Base-by-base conservation (phyloP, 129 eudicot species). In the Flaveria brownii region DNA sequence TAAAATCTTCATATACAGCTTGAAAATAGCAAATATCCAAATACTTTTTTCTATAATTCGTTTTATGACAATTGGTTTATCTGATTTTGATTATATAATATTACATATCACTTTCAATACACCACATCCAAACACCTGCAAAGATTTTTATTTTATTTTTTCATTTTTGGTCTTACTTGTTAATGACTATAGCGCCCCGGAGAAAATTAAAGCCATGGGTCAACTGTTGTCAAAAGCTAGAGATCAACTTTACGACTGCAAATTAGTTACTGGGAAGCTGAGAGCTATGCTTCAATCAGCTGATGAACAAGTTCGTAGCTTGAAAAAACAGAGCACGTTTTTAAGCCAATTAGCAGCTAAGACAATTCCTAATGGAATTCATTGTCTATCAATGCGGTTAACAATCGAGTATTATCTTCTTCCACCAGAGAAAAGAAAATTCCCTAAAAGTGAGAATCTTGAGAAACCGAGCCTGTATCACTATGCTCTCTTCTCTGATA, bases 231-330 rank as follows among this genome's bases (percentile, higher is more conserved):
- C 97, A 16, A 85, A 83, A 87, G 96, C 91, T 23, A 94, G 77
- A 85, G 99, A 94, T 63, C 85, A 91, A 84, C 74, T 94, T 69
- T 94, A 88, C 51, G 88, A 89, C 77, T 91, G 99, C 82, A 91
- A 89, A 70, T 83, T 91, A 46, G 97, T 94, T 16, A 91, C 92
- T 0, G 96, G 93, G 76, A 91, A 91, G 85, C 82, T 94, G 72
- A 91, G 99, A 83, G 96, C 97, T 18, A 94, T 94, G 97, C 96
- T 94, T 41, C 96, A 94, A 82, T 85, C 99, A 11, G 92, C 97
- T 20, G 99, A 94, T 78, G 96, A 94, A 77, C 94, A 94, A 84
- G 97, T 94, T 68, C 81, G 97, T 68, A 91, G 96, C 85, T 85
- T 89, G 78, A 94, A 94, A 81, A 94, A 91, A 73, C 97, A 94